A percentile compares a stretch with the other conserved stretches of the same genome.
phyloP scores from a whole-genome alignment of 2,329 filamentous ascomycete genomes.

The Trichoderma asperellum region DNA sequence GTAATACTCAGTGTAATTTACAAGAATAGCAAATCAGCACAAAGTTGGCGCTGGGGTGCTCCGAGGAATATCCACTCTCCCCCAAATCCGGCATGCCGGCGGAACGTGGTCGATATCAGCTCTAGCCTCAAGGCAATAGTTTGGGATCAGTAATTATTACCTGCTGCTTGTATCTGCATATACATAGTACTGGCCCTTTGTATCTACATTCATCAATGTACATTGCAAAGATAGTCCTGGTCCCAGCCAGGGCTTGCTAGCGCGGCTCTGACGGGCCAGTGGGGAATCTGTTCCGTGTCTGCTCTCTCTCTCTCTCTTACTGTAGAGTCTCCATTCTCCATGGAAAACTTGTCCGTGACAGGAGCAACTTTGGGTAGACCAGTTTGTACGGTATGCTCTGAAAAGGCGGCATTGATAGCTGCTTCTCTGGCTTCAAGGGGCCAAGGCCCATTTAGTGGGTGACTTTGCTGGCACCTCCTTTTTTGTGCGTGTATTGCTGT shows the following conservation, averaged over 20 bases:
- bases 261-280: constrained; percentile 23
- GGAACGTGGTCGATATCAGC: constrained; percentile 25
- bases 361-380: constrained; percentile 1
- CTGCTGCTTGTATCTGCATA: neutral
- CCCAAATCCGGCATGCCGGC: constrained; percentile 26
- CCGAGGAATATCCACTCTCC: neutral
- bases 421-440: neutral
- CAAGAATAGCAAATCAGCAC: neutral
- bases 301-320: neutral
- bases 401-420: neutral
- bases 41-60: neutral
- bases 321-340: neutral
- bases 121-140: constrained; percentile 26
- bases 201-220: neutral
- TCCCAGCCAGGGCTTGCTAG: constrained; percentile 13
- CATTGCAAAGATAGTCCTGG: constrained; percentile 11
- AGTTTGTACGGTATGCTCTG: neutral
- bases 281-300: constrained; percentile 7
- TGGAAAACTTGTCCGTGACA: constrained; percentile 5
- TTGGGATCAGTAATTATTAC: constrained; percentile 18
- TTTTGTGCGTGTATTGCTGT: neutral
- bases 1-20: constrained; percentile 11
- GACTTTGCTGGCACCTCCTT: constrained; percentile 12
- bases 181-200: neutral
- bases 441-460: neutral